phyloP scores from a whole-genome alignment of 2,329 filamentous ascomycete species.

The Trichoderma sp. region DNA sequence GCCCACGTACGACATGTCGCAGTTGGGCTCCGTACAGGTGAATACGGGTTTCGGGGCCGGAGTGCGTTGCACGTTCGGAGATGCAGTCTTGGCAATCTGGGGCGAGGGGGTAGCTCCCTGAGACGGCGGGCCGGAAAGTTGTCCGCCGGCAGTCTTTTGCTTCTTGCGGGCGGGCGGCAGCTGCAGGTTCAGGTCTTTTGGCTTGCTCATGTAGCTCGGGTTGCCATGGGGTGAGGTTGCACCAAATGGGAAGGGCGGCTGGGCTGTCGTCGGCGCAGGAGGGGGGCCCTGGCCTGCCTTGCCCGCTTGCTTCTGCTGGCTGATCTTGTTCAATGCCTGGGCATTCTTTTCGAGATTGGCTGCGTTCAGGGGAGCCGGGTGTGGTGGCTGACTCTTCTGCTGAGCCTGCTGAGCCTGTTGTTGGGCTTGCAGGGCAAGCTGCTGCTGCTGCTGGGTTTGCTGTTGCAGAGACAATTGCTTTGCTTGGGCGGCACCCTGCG shows the following conservation, averaged over 20 bases:
- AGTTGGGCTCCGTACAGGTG: conserved; percentile 57
- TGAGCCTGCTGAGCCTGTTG: conserved; percentile 36
- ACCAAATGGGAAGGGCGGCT: conserved; percentile 60
- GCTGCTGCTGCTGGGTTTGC: conserved; percentile 29
- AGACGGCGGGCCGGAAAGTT: conserved; percentile 45
- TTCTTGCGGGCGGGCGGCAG: conserved; percentile 62
- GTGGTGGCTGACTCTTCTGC: conserved; percentile 35
- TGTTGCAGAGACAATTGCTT: conserved; percentile 16
- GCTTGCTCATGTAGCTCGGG: conserved; percentile 57
- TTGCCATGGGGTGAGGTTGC: conserved; percentile 62
- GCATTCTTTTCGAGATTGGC: conserved; percentile 57
- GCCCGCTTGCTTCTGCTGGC: conserved; percentile 44
- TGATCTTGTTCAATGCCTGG: conserved; percentile 51
- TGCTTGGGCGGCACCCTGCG: conserved; percentile 11
- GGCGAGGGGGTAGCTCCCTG: conserved; percentile 51
- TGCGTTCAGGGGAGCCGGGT: conserved; percentile 46
- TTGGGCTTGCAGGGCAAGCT: conserved; percentile 32
- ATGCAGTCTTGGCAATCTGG: conserved; percentile 51
- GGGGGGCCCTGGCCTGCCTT: conserved; percentile 54
- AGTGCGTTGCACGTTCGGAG: conserved; percentile 48
- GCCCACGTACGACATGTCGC: conserved; percentile 52
- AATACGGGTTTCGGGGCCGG: conserved; percentile 48
- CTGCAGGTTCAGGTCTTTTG: conserved; percentile 57
- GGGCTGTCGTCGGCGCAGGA: conserved; percentile 58
- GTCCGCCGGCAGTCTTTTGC: conserved; percentile 48